These are phyloP conservation scores for Chrysosporium queenslandicum DNA, from an alignment of 2,329 filamentous ascomycete genomes.

Conservation along the genomic window DNA sequence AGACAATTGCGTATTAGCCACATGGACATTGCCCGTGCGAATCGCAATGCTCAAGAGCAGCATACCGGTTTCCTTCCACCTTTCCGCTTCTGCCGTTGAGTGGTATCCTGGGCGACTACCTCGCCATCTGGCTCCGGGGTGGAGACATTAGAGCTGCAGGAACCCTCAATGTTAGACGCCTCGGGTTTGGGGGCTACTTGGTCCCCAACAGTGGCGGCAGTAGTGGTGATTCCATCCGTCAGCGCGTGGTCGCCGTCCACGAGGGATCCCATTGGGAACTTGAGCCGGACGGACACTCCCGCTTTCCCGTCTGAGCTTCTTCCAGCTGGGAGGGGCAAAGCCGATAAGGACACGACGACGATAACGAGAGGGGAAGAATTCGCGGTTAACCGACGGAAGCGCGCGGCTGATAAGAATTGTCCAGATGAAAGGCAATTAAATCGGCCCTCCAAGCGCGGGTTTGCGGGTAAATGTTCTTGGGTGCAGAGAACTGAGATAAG, in stretches of 20 bases:
- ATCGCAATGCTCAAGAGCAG: slow-evolving; percentile 16
- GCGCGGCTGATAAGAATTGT: slow-evolving; percentile 6
- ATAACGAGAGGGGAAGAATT: not conserved
- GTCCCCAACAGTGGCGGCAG: slow-evolving; percentile 23
- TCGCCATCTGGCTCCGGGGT: slow-evolving; percentile 39
- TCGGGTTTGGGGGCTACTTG: slow-evolving; percentile 36
- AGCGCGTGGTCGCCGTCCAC: slow-evolving; percentile 32
- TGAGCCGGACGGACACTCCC: not conserved
- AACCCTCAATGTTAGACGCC: slow-evolving; percentile 31
- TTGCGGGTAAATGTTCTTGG: not conserved
- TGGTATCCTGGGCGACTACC: slow-evolving; percentile 33
- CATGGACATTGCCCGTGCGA: not conserved
- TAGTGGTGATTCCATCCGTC: slow-evolving; percentile 31
- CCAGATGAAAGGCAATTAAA: not conserved
- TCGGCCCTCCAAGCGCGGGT: slow-evolving; percentile 1
- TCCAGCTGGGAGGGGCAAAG: not conserved
- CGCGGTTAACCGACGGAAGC: slow-evolving; percentile 1
- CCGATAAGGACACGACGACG: not conserved
- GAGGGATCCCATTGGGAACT: slow-evolving; percentile 36
- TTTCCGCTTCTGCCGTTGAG: slow-evolving; percentile 72
- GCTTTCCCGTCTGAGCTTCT: not conserved
- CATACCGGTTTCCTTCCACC: slow-evolving; percentile 92
- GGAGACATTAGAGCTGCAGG: slow-evolving; percentile 38
- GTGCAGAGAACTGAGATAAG: slow-evolving; percentile 2
- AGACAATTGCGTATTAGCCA: not conserved